Evolutionary conservation across 139 green algal genomes (phyloP), one percentile per base, ranked within the genome.

Genomic region (Tetradesmus obliquus): DNA sequence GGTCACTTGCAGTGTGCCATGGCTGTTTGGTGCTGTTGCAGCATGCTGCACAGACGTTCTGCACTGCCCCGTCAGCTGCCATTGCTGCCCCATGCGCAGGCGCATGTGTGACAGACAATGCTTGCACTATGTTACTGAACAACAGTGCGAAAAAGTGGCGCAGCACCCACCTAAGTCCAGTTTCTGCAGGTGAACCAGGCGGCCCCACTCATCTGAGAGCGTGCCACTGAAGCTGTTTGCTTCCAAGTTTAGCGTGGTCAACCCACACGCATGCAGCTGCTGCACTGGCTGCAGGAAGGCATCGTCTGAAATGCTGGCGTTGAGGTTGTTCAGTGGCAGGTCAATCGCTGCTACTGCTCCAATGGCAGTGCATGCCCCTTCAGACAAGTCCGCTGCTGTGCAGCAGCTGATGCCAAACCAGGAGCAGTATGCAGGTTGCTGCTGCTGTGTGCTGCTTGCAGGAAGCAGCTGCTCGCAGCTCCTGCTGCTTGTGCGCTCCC

Each of bases 321-420:
- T 90, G 9, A 90, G 5, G n/a, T 84, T 60, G 71, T 84, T 84
- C 3, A 84, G 24, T 7, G 54, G 51, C 71, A 90, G 72, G 15
- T 74, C 24, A 24, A 90, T 54, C 51, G 45, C 54, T 10, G 20
- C 71, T 15, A 90, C 32, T 51, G 71, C 72, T 54, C 51, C 17
- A 5, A 90, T 74, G 19, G 71, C 72, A 4, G 1, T 55, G 69
- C 86, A 90, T 19, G 32, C 9, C 45, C 71, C 71, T 3, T 6
- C 69, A n/a, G 71, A 19, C 3, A 60, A 2, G 9, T 45, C 53
- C 51, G 71, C 71, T 20, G 69, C 9, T 6, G 24, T 80, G 86
- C 86, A 90, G 86, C 86, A 90, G 20, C 6, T 60, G 71, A 90
- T 84, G 72, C 86, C 86, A 32, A 60, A 66, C 86, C 86, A 90